Conservation (phyloP, 805 yeast species). For the Spathaspora sp. region DNA sequence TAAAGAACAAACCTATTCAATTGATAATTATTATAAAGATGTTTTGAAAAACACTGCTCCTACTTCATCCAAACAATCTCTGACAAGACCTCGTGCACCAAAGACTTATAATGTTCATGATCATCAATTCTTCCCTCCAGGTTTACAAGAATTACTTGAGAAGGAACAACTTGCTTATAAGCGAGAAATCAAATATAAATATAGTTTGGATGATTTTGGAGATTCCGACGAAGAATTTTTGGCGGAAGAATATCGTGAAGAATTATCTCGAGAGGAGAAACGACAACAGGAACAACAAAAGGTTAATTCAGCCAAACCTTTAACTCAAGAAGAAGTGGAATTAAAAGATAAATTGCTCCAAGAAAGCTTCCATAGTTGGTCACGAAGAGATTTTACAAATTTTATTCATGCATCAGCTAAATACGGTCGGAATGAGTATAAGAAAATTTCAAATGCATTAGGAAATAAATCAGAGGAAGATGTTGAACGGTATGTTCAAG, state of each 20-base stretch:
- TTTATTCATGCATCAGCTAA: slow-evolving; percentile 68
- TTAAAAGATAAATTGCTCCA: slow-evolving; percentile 50
- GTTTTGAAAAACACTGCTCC: slow-evolving; percentile 43
- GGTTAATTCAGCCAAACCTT: slow-evolving; percentile 53
- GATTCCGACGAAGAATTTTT: slow-evolving; percentile 48
- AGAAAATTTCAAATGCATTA: slow-evolving; percentile 50
- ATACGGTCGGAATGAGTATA: slow-evolving; percentile 53
- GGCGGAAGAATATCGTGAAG: slow-evolving; percentile 45
- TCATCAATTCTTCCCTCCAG: slow-evolving; percentile 67
- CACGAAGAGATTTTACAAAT: slow-evolving; percentile 69
- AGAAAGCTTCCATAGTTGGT: slow-evolving; percentile 65
- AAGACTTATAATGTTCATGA: slow-evolving; percentile 63
- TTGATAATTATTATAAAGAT: slow-evolving; percentile 74
- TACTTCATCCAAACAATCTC: slow-evolving; percentile 7
- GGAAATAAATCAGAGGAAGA: slow-evolving; percentile 58
- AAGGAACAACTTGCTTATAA: slow-evolving; percentile 66
- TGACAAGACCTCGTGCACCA: slow-evolving; percentile 45
- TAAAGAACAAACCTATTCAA: slow-evolving; percentile 73
- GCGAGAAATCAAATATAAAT: slow-evolving; percentile 55
- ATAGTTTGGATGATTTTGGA: slow-evolving; percentile 58
- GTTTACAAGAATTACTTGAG: slow-evolving; percentile 49
- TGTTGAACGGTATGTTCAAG: slow-evolving; percentile 52
- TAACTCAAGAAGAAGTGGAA: slow-evolving; percentile 59
- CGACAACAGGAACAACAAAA: slow-evolving; percentile 48
- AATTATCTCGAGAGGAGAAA: slow-evolving; percentile 31